Evolutionary conservation across 768 basidiomycete genomes (phyloP).

Genomic region (Terana coerulea): DNA sequence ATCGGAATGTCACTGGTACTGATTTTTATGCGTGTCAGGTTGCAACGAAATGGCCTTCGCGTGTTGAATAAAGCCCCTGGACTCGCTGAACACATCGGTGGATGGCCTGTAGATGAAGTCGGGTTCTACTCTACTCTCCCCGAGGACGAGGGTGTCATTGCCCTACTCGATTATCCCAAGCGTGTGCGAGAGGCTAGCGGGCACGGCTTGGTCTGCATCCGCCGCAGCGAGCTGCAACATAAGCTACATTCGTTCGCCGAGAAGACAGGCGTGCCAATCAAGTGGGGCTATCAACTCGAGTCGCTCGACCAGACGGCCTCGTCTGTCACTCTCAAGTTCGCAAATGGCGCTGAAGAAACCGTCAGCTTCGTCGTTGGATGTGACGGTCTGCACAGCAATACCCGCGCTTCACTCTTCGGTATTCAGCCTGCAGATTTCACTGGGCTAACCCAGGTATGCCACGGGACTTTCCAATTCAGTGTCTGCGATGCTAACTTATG

Average conservation of each 20-base stretch:
- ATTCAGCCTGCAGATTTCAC: slow-evolving; percentile 2
- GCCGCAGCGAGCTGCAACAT: neutral
- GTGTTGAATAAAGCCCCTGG: slow-evolving; percentile 11
- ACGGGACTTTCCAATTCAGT: neutral
- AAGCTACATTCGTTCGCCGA: slow-evolving; percentile 17
- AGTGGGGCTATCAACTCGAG: slow-evolving; percentile 31
- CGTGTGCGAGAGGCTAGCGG: neutral
- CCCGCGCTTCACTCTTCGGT: slow-evolving; percentile 21
- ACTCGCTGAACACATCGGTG: slow-evolving; percentile 6
- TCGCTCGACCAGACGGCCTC: slow-evolving; percentile 27
- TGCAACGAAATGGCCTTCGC: slow-evolving; percentile 4
- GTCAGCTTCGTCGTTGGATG: slow-evolving; percentile 41
- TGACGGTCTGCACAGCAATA: slow-evolving; percentile 42
- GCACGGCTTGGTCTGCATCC: slow-evolving; percentile 9
- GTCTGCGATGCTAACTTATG: neutral
- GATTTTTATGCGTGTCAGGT: neutral
- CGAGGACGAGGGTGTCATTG: slow-evolving; percentile 10
- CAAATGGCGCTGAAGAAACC: slow-evolving; percentile 31
- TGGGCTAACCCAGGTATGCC: neutral
- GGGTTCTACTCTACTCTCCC: slow-evolving; percentile 10
- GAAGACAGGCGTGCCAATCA: slow-evolving; percentile 31
- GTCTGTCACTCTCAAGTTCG: slow-evolving; percentile 31
- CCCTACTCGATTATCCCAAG: neutral
- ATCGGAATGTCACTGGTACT: neutral
- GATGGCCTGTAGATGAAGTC: neutral